A percentile compares a stretch with the other conserved stretches of the same genome.
phyloP scores from a whole-genome alignment of 2,329 filamentous ascomycete genomes.

The Nemania serpens region DNA sequence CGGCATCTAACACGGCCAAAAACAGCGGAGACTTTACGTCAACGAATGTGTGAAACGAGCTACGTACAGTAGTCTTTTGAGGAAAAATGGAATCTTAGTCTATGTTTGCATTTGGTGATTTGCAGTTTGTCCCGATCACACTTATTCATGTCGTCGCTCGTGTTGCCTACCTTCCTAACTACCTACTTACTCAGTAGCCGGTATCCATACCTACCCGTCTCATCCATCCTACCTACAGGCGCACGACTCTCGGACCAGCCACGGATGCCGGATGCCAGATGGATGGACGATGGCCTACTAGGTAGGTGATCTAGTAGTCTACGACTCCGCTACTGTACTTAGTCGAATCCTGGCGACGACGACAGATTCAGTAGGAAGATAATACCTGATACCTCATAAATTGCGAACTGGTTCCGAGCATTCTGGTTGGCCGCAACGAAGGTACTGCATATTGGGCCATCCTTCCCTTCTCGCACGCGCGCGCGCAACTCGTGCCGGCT shows the following conservation, averaged over 20 bases:
- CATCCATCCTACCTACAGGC: neutral
- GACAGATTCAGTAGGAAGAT: too few species aligned
- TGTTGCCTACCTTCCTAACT: neutral
- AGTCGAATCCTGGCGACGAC: neutral
- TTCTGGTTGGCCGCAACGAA: constrained; percentile 3
- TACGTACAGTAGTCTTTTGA: too few species aligned
- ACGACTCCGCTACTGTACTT: neutral
- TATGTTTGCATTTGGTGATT: too few species aligned
- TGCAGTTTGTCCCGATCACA: neutral
- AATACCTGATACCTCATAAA: neutral
- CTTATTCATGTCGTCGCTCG: neutral
- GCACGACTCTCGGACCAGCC: constrained; percentile 7
- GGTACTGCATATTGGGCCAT: constrained; percentile 1
- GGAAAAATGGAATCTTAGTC: too few species aligned
- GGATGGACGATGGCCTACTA: neutral
- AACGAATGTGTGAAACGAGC: neutral
- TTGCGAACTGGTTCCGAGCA: constrained; percentile 1
- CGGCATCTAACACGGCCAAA: too few species aligned
- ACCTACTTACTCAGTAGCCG: too few species aligned
- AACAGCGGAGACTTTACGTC: neutral
- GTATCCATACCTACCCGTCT: neutral
- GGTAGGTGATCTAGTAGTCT: neutral
- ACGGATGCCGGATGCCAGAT: neutral
- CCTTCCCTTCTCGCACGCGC: neutral
- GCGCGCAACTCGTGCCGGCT: constrained; percentile 22